These are phyloP conservation scores for Sorghum bicolor DNA, from an alignment of 176 grass and related monocot genomes.

Conservation along the genomic window Sorghum_bicolor_NCBIv3 NC_012876.2:64488501-64489000, in stretches of 20 bases:
- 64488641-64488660: neutral
- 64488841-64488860: slow-evolving; percentile 26
- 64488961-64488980: neutral
- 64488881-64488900: slow-evolving; percentile 16
- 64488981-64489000: too few relatives aligned
- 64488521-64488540: too few relatives aligned
- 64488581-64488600: neutral
- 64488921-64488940: too few relatives aligned
- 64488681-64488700: too few relatives aligned
- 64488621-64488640: neutral
- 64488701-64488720: too few relatives aligned
- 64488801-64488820: neutral
- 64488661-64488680: neutral
- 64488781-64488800: neutral
- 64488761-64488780: neutral
- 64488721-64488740: neutral
- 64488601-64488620: neutral
- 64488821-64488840: too few relatives aligned
- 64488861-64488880: neutral
- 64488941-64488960: neutral
- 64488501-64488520: too few relatives aligned
- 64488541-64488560: too few relatives aligned
- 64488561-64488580: too few relatives aligned
- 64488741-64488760: neutral
- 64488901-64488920: slow-evolving; percentile 3